Conservation (phyloP, 768 basidiomycete species). For the Boletus bicolor region DNA sequence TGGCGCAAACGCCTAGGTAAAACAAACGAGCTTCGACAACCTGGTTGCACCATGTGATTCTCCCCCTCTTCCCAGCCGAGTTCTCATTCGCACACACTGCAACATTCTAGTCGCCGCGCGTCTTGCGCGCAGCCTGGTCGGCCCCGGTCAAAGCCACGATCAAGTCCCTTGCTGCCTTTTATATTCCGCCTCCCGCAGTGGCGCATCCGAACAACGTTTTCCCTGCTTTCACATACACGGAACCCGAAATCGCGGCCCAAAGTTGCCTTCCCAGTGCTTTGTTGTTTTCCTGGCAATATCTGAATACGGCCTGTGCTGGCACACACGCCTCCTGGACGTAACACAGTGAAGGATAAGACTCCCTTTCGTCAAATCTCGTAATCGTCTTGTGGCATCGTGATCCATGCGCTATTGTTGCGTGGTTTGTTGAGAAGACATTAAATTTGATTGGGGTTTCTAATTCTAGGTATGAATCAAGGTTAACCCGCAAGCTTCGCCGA, state of each 20-base stretch:
- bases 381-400: conserved; percentile 1
- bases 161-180: conserved; percentile 5
- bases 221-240: conserved; percentile 9
- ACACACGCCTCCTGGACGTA: conserved; percentile 18
- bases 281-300: neutral
- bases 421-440: conserved; percentile 4
- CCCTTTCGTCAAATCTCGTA: conserved; percentile 17
- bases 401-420: conserved; percentile 7
- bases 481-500: conserved; percentile 15
- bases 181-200: neutral
- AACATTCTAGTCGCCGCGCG: neutral
- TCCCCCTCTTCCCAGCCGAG: neutral
- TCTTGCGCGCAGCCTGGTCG: conserved; percentile 8
- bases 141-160: conserved; percentile 11
- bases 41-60: neutral
- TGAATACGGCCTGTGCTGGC: neutral
- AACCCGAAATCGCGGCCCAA: neutral
- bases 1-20: conserved; percentile 10
- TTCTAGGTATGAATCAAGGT: conserved; percentile 22
- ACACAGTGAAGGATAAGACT: neutral
- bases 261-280: conserved; percentile 5
- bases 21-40: neutral
- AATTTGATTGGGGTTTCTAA: conserved; percentile 13
- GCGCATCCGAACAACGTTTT: neutral
- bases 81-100: conserved; percentile 1